A percentile compares a stretch with the other conserved stretches of the same genome.
Evolutionary conservation across 257 asterid genomes (phyloP).

Genomic region (Solanum ossicruentum): DNA sequence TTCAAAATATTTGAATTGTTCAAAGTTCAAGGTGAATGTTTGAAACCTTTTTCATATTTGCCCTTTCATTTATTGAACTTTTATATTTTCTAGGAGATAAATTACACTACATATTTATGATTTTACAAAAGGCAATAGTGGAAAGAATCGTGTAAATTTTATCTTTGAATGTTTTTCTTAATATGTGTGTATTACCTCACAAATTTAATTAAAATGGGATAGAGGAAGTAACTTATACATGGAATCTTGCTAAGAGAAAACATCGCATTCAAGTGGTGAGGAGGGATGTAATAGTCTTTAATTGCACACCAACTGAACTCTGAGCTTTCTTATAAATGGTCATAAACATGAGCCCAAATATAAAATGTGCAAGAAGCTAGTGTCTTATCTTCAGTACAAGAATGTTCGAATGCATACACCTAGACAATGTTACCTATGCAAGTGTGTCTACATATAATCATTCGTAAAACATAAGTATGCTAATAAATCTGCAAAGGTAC

Average conservation of each 20-base stretch:
- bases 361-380: neutral
- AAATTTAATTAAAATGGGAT: too few relatives aligned
- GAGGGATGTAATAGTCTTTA: neutral
- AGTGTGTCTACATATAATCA: neutral
- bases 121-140: too few relatives aligned
- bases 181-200: too few relatives aligned
- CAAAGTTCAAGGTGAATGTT: too few relatives aligned
- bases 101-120: too few relatives aligned
- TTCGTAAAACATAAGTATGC: neutral
- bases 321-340: neutral
- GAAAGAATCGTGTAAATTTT: too few relatives aligned
- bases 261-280: neutral
- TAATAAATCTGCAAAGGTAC: constrained; percentile 15
- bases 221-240: neutral
- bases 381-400: neutral
- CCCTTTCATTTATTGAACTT: too few relatives aligned
- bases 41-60: too few relatives aligned
- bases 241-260: neutral
- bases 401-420: neutral
- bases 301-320: neutral
- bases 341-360: neutral
- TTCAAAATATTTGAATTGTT: too few relatives aligned
- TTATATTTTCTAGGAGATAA: too few relatives aligned
- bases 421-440: neutral
- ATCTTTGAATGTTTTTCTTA: too few relatives aligned